Evolutionary conservation across 2,329 filamentous ascomycete genomes (phyloP).

Genomic region (Gaeumannomyces tritici): DNA sequence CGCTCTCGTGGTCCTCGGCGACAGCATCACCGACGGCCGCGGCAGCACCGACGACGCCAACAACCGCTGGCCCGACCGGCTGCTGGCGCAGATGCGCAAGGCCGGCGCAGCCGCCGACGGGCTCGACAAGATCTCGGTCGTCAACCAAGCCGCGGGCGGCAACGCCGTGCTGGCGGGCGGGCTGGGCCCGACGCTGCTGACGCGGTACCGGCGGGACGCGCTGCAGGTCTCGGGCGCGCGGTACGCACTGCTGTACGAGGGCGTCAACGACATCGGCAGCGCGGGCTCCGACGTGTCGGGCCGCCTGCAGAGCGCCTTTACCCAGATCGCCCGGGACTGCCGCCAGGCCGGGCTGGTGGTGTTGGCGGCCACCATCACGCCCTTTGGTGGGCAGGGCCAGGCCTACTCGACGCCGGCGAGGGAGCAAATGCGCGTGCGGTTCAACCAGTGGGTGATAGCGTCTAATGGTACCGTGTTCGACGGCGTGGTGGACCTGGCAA

Average conservation of each 20-base stretch:
- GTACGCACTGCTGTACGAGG: slow-evolving; percentile 58
- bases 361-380: slow-evolving; percentile 58
- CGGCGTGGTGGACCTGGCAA: slow-evolving; percentile 53
- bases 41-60: slow-evolving; percentile 50
- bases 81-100: slow-evolving; percentile 41
- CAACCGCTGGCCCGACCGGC: slow-evolving; percentile 24
- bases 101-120: slow-evolving; percentile 6
- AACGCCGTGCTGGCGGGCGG: slow-evolving; percentile 54
- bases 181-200: slow-evolving; percentile 50
- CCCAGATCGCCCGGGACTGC: slow-evolving; percentile 45
- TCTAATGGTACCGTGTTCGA: slow-evolving; percentile 41
- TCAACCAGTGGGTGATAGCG: slow-evolving; percentile 53
- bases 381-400: slow-evolving; percentile 43
- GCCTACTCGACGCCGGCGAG: slow-evolving; percentile 43
- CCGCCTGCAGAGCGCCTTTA: slow-evolving; percentile 43
- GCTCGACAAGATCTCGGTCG: slow-evolving; percentile 41
- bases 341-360: slow-evolving; percentile 44
- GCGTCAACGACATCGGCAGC: slow-evolving; percentile 59
- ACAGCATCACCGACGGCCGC: slow-evolving; percentile 57
- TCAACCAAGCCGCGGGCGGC: slow-evolving; percentile 61
- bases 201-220: slow-evolving; percentile 55
- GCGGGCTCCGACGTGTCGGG: slow-evolving; percentile 31
- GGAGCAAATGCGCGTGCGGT: slow-evolving; percentile 43
- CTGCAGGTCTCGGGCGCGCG: slow-evolving; percentile 45
- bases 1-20: slow-evolving; percentile 49